Conservation (phyloP, 2,329 filamentous ascomycete genomes). For the Colletotrichum neosansevieriae region DNA sequence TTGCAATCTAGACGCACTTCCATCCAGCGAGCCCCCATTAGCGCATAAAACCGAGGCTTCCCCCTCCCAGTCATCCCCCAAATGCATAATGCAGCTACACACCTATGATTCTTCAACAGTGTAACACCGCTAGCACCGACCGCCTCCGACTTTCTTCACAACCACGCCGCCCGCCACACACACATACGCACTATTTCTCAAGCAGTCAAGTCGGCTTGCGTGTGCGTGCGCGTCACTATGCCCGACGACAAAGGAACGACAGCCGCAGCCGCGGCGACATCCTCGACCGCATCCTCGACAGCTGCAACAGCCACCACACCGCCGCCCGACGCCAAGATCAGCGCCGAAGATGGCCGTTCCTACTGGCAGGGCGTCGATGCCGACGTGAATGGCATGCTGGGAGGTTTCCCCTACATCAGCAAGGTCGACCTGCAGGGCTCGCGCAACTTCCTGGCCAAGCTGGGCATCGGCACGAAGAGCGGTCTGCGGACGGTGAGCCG, state of each 20-base stretch:
- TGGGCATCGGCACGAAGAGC: constrained; percentile 60
- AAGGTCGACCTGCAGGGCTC: constrained; percentile 78
- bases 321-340: constrained; percentile 51
- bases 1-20: background rate
- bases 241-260: constrained; percentile 9
- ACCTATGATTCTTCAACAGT: constrained; percentile 30
- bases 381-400: constrained; percentile 80
- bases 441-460: constrained; percentile 75
- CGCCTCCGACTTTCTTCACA: constrained; percentile 26
- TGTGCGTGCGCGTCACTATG: constrained; percentile 25
- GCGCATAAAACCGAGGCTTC: constrained; percentile 15
- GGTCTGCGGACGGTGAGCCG: constrained; percentile 47
- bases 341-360: constrained; percentile 50
- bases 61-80: background rate
- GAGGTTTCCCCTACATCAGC: constrained; percentile 74
- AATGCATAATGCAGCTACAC: constrained; percentile 28
- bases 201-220: constrained; percentile 16
- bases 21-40: background rate
- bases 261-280: constrained; percentile 19
- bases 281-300: constrained; percentile 7
- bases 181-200: background rate
- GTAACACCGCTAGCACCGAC: constrained; percentile 26
- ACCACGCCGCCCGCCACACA: constrained; percentile 30
- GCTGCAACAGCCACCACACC: constrained; percentile 24
- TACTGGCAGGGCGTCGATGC: constrained; percentile 63